Percentiles rank a stretch among this genome's conserved stretches.
Evolutionary conservation across 2,329 filamentous ascomycete genomes (phyloP).

Genomic region (Immersiporthe knoxdaviesiana): DNA sequence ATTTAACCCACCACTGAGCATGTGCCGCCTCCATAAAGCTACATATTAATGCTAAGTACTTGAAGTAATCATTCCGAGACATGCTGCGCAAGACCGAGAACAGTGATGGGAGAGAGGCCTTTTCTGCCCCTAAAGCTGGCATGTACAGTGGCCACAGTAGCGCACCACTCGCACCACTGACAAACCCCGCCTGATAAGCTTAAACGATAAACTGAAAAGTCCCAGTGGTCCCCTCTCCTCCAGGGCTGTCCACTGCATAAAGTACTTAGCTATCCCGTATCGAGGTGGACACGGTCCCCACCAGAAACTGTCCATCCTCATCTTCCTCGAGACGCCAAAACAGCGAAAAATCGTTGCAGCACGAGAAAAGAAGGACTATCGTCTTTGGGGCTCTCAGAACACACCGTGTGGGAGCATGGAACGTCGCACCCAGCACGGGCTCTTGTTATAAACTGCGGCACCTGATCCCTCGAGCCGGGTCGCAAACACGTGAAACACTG

Average conservation of each 20-base stretch:
- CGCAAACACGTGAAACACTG: not conserved
- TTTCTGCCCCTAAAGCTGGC: too few relatives aligned
- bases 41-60: too few relatives aligned
- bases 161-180: not conserved
- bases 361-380: not conserved
- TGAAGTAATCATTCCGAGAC: not conserved
- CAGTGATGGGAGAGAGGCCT: too few relatives aligned
- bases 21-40: not conserved
- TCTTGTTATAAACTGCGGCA: not conserved
- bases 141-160: too few relatives aligned
- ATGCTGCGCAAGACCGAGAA: not conserved
- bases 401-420: not conserved
- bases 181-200: slow-evolving; percentile 3
- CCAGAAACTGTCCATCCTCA: not conserved
- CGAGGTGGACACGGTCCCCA: not conserved
- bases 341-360: not conserved
- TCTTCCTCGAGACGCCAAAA: not conserved
- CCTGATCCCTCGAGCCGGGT: not conserved
- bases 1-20: not conserved
- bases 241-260: too few relatives aligned
- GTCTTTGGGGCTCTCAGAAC: not conserved
- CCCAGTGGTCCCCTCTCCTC: not conserved
- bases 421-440: not conserved
- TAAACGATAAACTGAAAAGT: not conserved
- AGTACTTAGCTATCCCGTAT: not conserved